phyloP scores from a whole-genome alignment of 1,139 yeast genomes.

The Taiozyma onychis region DNA sequence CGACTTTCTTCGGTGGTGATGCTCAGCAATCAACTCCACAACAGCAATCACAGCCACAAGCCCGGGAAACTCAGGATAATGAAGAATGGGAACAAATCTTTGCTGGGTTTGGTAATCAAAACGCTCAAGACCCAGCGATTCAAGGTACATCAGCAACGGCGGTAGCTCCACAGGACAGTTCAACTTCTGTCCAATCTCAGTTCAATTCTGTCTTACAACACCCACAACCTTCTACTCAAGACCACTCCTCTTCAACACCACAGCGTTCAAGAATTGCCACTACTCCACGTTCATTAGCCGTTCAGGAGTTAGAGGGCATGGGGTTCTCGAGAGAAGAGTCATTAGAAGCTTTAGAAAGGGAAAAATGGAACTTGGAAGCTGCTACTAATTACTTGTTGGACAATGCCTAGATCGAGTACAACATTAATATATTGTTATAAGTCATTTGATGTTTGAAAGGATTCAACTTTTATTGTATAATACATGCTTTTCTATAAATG shows the following conservation, averaged over 20 bases:
- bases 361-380: slow-evolving; percentile 71
- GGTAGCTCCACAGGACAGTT: slow-evolving; percentile 10
- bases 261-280: slow-evolving; percentile 31
- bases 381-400: slow-evolving; percentile 84
- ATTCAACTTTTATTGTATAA: background rate
- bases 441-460: background rate
- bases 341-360: slow-evolving; percentile 57
- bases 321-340: slow-evolving; percentile 73
- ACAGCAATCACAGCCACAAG: slow-evolving; percentile 3
- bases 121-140: slow-evolving; percentile 12
- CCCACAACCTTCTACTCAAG: slow-evolving; percentile 8
- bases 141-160: background rate
- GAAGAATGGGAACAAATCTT: slow-evolving; percentile 96
- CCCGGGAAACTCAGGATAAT: slow-evolving; percentile 25
- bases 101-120: slow-evolving; percentile 73
- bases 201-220: slow-evolving; percentile 3
- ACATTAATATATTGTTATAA: background rate
- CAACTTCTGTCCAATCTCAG: slow-evolving; percentile 1
- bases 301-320: slow-evolving; percentile 83
- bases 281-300: slow-evolving; percentile 40
- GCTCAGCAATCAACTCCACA: slow-evolving; percentile 3
- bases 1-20: slow-evolving; percentile 33
- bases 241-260: slow-evolving; percentile 5
- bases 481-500: background rate
- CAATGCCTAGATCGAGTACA: slow-evolving; percentile 33